Conservation (phyloP, 2,329 filamentous ascomycete genomes). For the Lachnellula suecica region DNA sequence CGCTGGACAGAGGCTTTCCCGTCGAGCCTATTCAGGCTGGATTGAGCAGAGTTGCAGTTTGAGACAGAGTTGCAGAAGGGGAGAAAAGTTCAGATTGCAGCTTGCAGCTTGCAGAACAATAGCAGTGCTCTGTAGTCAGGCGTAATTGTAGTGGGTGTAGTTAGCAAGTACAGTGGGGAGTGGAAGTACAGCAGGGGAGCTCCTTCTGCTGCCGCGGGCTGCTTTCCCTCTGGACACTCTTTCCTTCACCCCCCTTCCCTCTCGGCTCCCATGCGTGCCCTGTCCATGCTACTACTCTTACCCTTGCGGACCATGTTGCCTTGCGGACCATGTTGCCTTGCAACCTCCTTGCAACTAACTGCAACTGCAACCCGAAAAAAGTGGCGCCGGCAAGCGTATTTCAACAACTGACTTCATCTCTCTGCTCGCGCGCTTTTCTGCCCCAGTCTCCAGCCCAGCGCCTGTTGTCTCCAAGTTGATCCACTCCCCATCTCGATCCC, state of each 20-base stretch:
- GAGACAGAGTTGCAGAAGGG: neutral
- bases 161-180: neutral
- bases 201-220: too few relatives aligned
- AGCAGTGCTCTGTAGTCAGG: neutral
- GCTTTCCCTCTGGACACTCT: neutral
- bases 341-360: too few relatives aligned
- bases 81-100: too few relatives aligned
- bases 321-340: neutral
- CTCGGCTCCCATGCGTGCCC: neutral
- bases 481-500: slow-evolving; percentile 27
- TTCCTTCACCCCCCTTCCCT: neutral
- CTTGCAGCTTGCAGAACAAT: neutral
- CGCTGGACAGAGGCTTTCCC: slow-evolving; percentile 4
- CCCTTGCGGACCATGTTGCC: too few relatives aligned
- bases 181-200: neutral
- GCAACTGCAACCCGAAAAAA: slow-evolving; percentile 6
- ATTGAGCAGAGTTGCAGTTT: too few relatives aligned
- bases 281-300: too few relatives aligned
- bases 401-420: slow-evolving; percentile 14
- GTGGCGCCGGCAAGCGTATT: slow-evolving; percentile 10
- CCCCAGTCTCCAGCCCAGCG: slow-evolving; percentile 12
- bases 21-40: slow-evolving; percentile 16
- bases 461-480: slow-evolving; percentile 18
- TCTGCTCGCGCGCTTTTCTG: slow-evolving; percentile 12
- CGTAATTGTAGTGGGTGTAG: neutral